Percentiles rank a stretch among this genome's conserved stretches.
phyloP scores from a whole-genome alignment of 805 yeast species.

The Kuraishia floccosa region DNA sequence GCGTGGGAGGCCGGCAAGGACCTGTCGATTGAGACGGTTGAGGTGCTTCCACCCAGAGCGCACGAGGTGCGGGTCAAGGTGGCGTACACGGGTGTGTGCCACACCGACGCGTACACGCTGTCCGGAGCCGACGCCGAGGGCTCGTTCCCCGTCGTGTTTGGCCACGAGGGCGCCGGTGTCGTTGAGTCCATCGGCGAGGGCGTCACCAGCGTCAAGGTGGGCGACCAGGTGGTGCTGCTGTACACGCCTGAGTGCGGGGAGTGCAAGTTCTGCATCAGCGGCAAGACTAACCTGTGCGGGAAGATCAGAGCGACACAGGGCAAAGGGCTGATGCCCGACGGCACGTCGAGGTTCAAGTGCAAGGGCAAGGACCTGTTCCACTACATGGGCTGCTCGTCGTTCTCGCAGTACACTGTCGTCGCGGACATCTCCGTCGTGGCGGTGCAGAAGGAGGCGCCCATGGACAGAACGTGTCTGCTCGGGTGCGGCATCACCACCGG shows the following conservation, averaged over 20 bases:
- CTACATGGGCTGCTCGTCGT: constrained; percentile 97
- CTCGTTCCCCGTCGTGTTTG: constrained; percentile 83
- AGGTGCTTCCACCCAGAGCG: constrained; percentile 90
- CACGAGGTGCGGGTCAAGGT: constrained; percentile 95
- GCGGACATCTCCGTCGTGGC: constrained; percentile 96
- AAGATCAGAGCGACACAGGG: constrained; percentile 97
- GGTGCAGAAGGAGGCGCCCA: constrained; percentile 72
- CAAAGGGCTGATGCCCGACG: constrained; percentile 98
- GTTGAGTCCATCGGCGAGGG: constrained; percentile 95
- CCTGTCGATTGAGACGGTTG: constrained; percentile 72
- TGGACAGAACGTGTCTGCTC: constrained; percentile 80
- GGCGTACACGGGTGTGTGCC: constrained; percentile 89
- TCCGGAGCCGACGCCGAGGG: constrained; percentile 97
- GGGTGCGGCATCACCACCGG: constrained; percentile 99
- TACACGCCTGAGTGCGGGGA: constrained; percentile 96
- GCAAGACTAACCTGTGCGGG: constrained; percentile 95
- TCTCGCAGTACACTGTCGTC: constrained; percentile 94
- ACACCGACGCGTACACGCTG: constrained; percentile 94
- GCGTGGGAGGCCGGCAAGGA: constrained; percentile 89
- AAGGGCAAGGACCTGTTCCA: constrained; percentile 80
- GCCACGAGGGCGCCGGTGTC: constrained; percentile 98
- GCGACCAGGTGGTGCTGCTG: constrained; percentile 87
- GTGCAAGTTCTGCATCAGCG: constrained; percentile 90
- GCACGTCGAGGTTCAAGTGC: constrained; percentile 81
- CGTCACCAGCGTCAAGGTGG: constrained; percentile 80